Base-by-base conservation (phyloP, 371 early-diverging fungal genomes). In the Rhizopus microsporus region DNA sequence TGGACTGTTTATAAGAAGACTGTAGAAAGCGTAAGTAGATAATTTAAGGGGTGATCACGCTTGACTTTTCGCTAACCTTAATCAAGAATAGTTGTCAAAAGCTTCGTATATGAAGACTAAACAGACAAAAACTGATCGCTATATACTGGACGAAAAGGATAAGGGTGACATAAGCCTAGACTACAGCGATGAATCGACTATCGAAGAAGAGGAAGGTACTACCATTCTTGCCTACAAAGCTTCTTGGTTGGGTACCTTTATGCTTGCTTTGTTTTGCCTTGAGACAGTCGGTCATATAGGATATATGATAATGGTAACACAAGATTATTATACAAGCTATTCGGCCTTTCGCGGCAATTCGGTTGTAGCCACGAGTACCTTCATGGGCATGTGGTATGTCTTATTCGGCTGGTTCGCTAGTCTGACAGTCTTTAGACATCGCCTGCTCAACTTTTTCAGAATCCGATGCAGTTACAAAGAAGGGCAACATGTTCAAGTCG, bases 401-500 rank as follows among this genome's bases (percentile, higher is more conserved):
- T 76, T 81, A 16, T 80, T 80, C 32, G 39, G 82, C 43, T 90
- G 90, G 90, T 82, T 88, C 65, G 62, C 84, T 7, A 51, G 57
- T 5, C 57, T 89, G 47, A 75, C 82, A 30, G 63, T 77, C 12
- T 72, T 65, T 65, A 68, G 60, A 53, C 33, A 48, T 44, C 73
- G 84, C 6, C 51, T 86, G 0, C 69, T 78, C 57, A 88, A 88
- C 65, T 89, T 84, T 58, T 89, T 87, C 75, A 80, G 88, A n/a
- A 71, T 84, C 49, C 81, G 80, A 54, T 80, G 77, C 29, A 60
- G 74, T 50, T 78, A 81, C 60, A 45, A 55, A 30, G 68, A 75
- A 60, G 89, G 82, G 32, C 71, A 74, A 50, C 76, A 83, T 56
- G 86, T 89, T 47, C 86, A 86, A 73, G 85, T 86, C 48, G 92